These are phyloP conservation scores for Citrus sp. DNA, from an alignment of 345 rosid genomes.

Conservation along the genomic window DNA sequence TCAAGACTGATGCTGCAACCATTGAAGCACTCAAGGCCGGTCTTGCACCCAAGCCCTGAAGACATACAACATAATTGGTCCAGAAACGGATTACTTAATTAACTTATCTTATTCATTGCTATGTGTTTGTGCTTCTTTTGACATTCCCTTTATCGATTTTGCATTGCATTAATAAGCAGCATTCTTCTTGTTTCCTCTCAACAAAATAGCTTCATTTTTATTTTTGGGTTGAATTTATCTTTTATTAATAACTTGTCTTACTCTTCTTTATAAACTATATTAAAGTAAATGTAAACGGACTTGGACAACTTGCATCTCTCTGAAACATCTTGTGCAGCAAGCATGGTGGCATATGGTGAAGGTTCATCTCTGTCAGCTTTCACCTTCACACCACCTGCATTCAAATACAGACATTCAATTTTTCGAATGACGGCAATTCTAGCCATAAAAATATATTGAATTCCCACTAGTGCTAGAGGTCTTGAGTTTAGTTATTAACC, in stretches of 20 bases:
- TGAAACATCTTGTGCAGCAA: conserved; percentile 46
- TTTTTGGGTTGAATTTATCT: neutral
- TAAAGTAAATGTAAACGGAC: neutral
- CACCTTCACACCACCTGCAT: conserved; percentile 41
- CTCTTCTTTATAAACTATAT: no score
- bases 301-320: conserved; percentile 27
- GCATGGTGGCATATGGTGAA: conserved; percentile 45
- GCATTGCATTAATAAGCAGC: neutral
- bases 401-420: neutral
- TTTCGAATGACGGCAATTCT: neutral
- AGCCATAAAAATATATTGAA: neutral
- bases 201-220: neutral
- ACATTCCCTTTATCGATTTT: neutral
- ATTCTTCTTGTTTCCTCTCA: no score
- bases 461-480: no score
- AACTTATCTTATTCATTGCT: neutral
- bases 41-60: conserved; percentile 18
- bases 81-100: neutral
- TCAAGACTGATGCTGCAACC: conserved; percentile 31
- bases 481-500: no score
- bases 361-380: conserved; percentile 49
- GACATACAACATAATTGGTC: neutral
- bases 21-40: conserved; percentile 26
- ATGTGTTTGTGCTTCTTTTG: neutral
- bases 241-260: no score